phyloP scores from a whole-genome alignment of 1,284 basidiomycete genomes.

The Tetrapyrgos nigripes region DNA sequence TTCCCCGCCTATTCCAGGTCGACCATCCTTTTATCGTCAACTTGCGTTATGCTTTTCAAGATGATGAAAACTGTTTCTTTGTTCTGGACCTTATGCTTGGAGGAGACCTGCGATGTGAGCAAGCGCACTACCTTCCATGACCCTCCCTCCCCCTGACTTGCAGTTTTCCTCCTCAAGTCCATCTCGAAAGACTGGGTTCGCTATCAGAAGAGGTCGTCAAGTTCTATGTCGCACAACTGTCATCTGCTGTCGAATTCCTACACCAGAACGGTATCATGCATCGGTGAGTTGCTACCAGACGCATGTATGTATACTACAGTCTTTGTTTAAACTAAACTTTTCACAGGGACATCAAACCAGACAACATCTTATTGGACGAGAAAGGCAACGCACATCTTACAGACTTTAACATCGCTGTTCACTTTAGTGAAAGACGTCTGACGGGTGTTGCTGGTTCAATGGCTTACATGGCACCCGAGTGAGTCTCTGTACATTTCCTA shows the following conservation, averaged over 20 bases:
- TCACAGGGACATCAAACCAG: slow-evolving; percentile 91
- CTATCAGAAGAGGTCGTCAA: slow-evolving; percentile 87
- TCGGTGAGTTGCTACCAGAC: slow-evolving; percentile 59
- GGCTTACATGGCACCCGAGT: slow-evolving; percentile 99
- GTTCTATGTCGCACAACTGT: slow-evolving; percentile 91
- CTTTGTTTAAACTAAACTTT: slow-evolving; percentile 15
- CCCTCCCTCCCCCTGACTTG: slow-evolving; percentile 39
- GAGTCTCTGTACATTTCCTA: slow-evolving; percentile 19
- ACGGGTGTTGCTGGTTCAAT: slow-evolving; percentile 98
- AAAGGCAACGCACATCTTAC: slow-evolving; percentile 96
- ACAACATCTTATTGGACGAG: slow-evolving; percentile 97
- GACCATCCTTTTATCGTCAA: slow-evolving; percentile 98
- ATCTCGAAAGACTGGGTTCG: slow-evolving; percentile 87
- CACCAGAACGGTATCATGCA: slow-evolving; percentile 96
- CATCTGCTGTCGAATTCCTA: slow-evolving; percentile 89
- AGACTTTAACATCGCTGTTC: slow-evolving; percentile 98
- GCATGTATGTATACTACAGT: not conserved
- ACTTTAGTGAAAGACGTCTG: slow-evolving; percentile 87
- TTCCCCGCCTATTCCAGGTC: slow-evolving; percentile 58
- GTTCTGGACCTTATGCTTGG: slow-evolving; percentile 98
- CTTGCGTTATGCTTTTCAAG: slow-evolving; percentile 97
- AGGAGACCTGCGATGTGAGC: slow-evolving; percentile 92
- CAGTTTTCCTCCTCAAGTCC: slow-evolving; percentile 62
- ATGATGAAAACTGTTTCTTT: slow-evolving; percentile 99
- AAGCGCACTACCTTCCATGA: slow-evolving; percentile 17